A percentile compares a stretch with the other conserved stretches of the same genome.
Evolutionary conservation across 495 filamentous ascomycete genomes (phyloP).

Genomic region (Bacidia rubella): DNA sequence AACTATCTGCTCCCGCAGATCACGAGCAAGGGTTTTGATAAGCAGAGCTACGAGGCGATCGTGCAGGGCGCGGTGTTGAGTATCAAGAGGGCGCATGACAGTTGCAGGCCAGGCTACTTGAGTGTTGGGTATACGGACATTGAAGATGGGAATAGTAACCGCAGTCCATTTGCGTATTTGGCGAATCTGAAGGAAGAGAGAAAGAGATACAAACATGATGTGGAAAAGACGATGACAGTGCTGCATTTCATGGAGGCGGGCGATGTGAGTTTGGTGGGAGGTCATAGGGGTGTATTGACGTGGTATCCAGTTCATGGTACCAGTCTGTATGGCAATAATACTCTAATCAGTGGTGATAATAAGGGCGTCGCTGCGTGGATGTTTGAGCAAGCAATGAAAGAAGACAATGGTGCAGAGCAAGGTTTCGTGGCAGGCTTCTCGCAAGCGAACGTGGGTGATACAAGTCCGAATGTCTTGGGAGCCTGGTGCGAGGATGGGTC

Average conservation of each 20-base stretch:
- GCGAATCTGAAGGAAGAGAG: conserved; percentile 76
- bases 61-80: conserved; percentile 76
- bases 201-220: conserved; percentile 54
- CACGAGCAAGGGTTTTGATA: conserved; percentile 77
- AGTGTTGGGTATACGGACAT: conserved; percentile 63
- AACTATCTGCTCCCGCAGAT: conserved; percentile 95
- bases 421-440: conserved; percentile 90
- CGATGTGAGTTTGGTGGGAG: conserved; percentile 47
- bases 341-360: conserved; percentile 82
- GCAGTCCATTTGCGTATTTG: conserved; percentile 82
- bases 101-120: conserved; percentile 55
- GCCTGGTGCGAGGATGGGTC: conserved; percentile 70
- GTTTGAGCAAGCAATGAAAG: conserved; percentile 59
- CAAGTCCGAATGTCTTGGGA: conserved; percentile 76
- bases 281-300: conserved; percentile 65
- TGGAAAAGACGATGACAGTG: conserved; percentile 79
- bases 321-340: conserved; percentile 85
- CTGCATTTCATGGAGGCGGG: conserved; percentile 63
- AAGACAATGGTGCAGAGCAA: conserved; percentile 39
- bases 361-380: conserved; percentile 86
- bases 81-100: conserved; percentile 70
- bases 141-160: conserved; percentile 74
- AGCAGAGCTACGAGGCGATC: conserved; percentile 78
- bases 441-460: conserved; percentile 89
- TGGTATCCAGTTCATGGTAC: conserved; percentile 96